These are phyloP conservation scores for Suillus occidentalis DNA, from an alignment of 768 basidiomycete genomes.

Conservation along the genomic window DNA sequence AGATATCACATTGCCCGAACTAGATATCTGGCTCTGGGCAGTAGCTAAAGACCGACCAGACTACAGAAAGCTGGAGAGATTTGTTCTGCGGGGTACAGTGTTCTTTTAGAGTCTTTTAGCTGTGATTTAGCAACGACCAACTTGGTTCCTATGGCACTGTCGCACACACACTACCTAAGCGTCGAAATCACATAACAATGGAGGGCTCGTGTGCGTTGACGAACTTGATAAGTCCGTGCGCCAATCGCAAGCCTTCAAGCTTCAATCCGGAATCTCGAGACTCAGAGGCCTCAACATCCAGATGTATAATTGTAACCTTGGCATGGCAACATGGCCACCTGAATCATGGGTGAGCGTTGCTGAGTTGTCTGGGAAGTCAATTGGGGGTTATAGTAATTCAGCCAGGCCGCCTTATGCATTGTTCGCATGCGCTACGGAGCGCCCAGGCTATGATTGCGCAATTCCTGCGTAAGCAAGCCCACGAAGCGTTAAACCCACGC, in stretches of 20 bases:
- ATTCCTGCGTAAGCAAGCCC: background rate
- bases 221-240: background rate
- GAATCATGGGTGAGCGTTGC: background rate
- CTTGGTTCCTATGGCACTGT: background rate
- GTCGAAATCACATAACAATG: background rate
- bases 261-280: background rate
- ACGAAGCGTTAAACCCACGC: background rate
- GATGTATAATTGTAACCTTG: background rate
- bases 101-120: conserved; percentile 75
- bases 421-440: background rate
- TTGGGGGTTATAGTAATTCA: background rate
- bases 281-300: background rate
- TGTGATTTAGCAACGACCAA: background rate
- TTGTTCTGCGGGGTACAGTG: conserved; percentile 62
- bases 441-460: background rate
- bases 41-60: conserved; percentile 77
- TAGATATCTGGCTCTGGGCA: conserved; percentile 84
- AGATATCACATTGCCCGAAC: conserved; percentile 53
- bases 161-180: background rate
- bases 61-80: conserved; percentile 64
- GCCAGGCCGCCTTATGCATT: background rate
- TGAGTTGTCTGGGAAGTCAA: background rate
- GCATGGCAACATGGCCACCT: background rate
- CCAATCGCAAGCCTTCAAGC: background rate
- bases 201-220: background rate